These are phyloP conservation scores for Chlamydomonas sp. DNA, from an alignment of 139 green algal genomes.

Conservation along the genomic window DNA sequence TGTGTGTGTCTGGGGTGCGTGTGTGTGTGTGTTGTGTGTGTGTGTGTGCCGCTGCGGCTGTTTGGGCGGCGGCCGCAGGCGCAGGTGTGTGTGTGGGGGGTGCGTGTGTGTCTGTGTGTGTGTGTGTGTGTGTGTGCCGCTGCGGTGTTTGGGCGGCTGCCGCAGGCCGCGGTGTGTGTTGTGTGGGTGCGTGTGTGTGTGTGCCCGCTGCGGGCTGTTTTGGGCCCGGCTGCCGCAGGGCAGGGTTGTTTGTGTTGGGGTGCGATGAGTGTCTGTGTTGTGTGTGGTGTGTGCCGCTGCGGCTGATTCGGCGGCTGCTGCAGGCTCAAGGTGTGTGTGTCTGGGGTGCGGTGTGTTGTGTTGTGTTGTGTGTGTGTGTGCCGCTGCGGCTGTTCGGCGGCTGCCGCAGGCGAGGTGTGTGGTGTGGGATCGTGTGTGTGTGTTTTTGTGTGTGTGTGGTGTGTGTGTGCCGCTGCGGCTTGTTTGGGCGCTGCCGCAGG, in stretches of 20 bases:
- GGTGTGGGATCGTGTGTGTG: not conserved
- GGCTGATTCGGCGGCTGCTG: not conserved
- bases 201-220: too few species aligned
- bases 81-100: too few species aligned
- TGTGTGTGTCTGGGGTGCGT: not conserved
- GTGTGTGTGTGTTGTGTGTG: slow-evolving; percentile 2
- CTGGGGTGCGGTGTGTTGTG: not conserved
- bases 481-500: not conserved
- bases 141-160: not conserved
- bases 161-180: too few species aligned
- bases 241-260: not conserved
- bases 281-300: not conserved
- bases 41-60: not conserved
- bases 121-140: too few species aligned
- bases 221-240: too few species aligned
- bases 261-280: not conserved
- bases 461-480: not conserved
- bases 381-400: not conserved
- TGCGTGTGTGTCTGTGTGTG: too few species aligned
- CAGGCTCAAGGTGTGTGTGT: slow-evolving; percentile 1
- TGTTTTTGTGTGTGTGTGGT: not conserved
- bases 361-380: not conserved
- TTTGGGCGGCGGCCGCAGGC: not conserved
- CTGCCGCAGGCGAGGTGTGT: not conserved
- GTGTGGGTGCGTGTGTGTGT: too few species aligned